Percentiles rank a stretch among this genome's conserved stretches.
Evolutionary conservation across 2,329 filamentous ascomycete species (phyloP).

Genomic region (Aureobasidium sp.): DNA sequence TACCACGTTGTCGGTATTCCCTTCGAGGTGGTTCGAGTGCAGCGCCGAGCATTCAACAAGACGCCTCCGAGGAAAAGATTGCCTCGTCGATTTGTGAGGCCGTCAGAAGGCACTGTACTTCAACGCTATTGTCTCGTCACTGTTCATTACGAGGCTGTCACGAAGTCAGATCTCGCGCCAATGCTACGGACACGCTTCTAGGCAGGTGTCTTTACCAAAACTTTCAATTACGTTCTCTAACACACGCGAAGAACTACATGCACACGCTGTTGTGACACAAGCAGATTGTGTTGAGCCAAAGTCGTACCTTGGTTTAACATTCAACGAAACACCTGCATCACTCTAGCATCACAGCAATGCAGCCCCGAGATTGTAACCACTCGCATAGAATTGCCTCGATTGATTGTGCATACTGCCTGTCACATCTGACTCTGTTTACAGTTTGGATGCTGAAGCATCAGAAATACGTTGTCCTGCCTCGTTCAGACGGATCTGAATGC

Average conservation of each 20-base stretch:
- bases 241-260: not conserved
- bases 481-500: slow-evolving; percentile 11
- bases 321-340: not conserved
- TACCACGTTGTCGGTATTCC: not conserved
- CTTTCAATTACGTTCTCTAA: too few relatives aligned
- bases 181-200: not conserved
- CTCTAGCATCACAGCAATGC: not conserved
- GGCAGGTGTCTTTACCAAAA: too few relatives aligned
- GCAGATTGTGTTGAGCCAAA: not conserved
- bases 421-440: not conserved
- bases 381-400: not conserved
- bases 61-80: not conserved
- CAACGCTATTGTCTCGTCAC: not conserved
- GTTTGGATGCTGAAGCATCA: not conserved
- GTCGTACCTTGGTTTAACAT: not conserved
- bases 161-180: not conserved
- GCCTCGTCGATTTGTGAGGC: not conserved
- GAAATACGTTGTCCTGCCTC: slow-evolving; percentile 11
- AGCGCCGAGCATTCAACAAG: not conserved
- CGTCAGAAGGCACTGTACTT: not conserved
- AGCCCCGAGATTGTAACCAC: not conserved
- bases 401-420: not conserved
- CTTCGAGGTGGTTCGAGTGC: not conserved
- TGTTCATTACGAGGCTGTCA: not conserved
- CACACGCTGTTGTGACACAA: not conserved